Conservation (phyloP, 371 early-diverging fungal species). For the Blastocladiella emersonii region DNA sequence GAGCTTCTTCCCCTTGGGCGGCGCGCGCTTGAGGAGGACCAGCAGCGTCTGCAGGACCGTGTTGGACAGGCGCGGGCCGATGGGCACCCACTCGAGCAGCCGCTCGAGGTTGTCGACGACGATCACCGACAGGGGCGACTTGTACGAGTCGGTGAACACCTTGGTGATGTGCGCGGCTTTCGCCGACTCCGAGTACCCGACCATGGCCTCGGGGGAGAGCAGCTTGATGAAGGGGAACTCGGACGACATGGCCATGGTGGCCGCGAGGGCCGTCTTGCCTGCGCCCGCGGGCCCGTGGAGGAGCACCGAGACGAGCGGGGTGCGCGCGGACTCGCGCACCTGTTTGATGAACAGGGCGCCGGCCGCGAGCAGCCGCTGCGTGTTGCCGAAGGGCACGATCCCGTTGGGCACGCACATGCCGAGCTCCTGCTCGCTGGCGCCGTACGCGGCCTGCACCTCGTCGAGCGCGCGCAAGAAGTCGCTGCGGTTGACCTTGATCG, state of each 20-base stretch:
- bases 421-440: slow-evolving; percentile 88
- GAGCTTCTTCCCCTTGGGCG: slow-evolving; percentile 56
- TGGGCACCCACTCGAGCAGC: slow-evolving; percentile 91
- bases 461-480: slow-evolving; percentile 92
- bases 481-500: slow-evolving; percentile 76
- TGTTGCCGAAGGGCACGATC: slow-evolving; percentile 55
- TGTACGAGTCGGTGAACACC: slow-evolving; percentile 94
- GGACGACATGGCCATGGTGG: slow-evolving; percentile 84
- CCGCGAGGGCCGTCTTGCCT: slow-evolving; percentile 97
- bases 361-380: slow-evolving; percentile 49
- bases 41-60: slow-evolving; percentile 87
- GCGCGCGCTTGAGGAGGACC: slow-evolving; percentile 78
- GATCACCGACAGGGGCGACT: slow-evolving; percentile 88
- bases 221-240: slow-evolving; percentile 98
- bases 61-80: slow-evolving; percentile 98
- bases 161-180: slow-evolving; percentile 89
- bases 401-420: slow-evolving; percentile 68
- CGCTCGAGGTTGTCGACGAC: slow-evolving; percentile 97
- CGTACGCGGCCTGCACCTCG: slow-evolving; percentile 97
- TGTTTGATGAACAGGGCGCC: slow-evolving; percentile 75
- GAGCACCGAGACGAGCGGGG: slow-evolving; percentile 76
- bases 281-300: slow-evolving; percentile 82
- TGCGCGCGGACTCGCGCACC: slow-evolving; percentile 63
- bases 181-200: slow-evolving; percentile 87
- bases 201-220: slow-evolving; percentile 93